Base-by-base conservation (phyloP, 371 early-diverging fungal species). In the Chytridiales sp. region DNA sequence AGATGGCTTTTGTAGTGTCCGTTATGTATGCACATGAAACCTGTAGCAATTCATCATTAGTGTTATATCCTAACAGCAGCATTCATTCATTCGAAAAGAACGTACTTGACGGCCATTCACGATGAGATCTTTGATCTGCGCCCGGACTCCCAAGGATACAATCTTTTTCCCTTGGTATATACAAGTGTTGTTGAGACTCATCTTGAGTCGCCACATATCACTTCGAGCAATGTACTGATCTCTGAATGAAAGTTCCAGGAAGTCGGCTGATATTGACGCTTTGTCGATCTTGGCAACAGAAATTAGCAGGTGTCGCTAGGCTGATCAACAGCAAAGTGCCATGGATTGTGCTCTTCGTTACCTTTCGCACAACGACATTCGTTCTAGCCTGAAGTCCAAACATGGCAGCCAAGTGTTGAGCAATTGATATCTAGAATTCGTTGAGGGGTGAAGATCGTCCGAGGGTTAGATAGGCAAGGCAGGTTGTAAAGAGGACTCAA, bases 201-300 rank as follows among this genome's bases (percentile, higher is more conserved):
- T 83, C 64, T 91, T 88, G 24, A 97, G 68, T 40, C 91, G 72
- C 92, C 93, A 94, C 95, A 97, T 94, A 69, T 95, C 97, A 70
- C 87, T 85, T 56, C 95, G 79, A 13, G 93, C 90, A 3, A 95
- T 79, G 69, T 95, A 94, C 63, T 97, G 97, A 61, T 95, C 35
- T 27, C 89, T 82, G 52, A 97, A 91, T 0, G 85, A 75, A 5
- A 97, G 70, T 64, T 94, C 95, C 17, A 97, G 78, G 71, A 87
- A 89, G 54, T 89, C 88, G 8, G 92, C 85, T 1, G 85, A 76
- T 3, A 84, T 81, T 11, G 74, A 59, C 9, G 80, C 78, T 43
- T 59, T 59, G 48, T 91, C 87, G 48, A 89, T 80, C 85, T 92
- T 19, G n/a, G n/a, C 5, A 5, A 21, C 3, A 36, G 27, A 30